phyloP scores from a whole-genome alignment of 1,284 basidiomycete species.

The Paramarasmius palmivorus region DNA sequence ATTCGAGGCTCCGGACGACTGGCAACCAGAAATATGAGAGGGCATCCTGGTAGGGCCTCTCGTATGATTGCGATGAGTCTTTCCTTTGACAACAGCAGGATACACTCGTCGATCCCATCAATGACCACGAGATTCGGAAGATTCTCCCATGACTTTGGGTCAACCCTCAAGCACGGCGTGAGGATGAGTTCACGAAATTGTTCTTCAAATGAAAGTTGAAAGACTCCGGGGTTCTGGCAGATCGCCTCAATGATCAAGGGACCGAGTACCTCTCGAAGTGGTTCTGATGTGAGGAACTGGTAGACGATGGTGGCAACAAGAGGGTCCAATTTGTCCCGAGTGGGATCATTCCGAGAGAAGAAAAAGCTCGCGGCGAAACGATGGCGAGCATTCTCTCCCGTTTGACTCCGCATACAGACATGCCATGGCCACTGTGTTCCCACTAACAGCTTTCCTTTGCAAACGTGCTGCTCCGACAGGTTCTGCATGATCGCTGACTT shows the following conservation, averaged over 20 bases:
- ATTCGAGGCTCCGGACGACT: conserved; percentile 1
- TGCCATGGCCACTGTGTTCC: no score
- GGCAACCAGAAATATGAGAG: background rate
- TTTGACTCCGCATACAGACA: no score
- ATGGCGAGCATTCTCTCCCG: background rate
- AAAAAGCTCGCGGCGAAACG: background rate
- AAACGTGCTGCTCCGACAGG: no score
- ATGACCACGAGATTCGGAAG: conserved; percentile 1
- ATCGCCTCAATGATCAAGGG: background rate
- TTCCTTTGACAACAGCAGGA: background rate
- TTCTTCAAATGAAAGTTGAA: background rate
- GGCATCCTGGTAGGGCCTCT: background rate
- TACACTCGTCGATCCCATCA: conserved; percentile 2
- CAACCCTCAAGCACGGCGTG: background rate
- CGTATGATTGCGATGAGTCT: background rate
- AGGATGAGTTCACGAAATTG: background rate
- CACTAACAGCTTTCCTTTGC: no score
- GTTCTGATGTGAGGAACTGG: background rate
- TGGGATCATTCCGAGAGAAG: background rate
- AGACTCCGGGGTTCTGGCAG: background rate
- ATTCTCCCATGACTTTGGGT: background rate
- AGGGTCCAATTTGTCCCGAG: background rate
- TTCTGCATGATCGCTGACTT: background rate
- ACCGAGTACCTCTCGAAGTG: background rate
- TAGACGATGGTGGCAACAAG: background rate